Evolutionary conservation across 345 rosid species (phyloP), one percentile per base, ranked within the genome.

Genomic region (Raphanus raphanistrum): DNA sequence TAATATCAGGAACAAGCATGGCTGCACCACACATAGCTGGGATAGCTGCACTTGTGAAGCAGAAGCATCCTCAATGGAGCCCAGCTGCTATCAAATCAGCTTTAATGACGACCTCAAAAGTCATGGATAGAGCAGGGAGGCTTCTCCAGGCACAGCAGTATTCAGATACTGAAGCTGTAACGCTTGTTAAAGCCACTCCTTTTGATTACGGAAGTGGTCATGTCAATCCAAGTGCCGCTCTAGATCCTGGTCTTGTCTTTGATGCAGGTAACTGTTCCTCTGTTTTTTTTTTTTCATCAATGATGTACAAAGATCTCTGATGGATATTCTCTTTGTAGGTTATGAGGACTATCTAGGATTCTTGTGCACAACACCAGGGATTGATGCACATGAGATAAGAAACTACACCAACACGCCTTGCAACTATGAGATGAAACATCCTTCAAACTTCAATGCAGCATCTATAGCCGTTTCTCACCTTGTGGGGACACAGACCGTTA

Each of bases 21-120:
- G 98, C 99, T 72, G 98, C 99, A 32, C 99, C 99, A 2, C 99
- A 96, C 82, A 96, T 96, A 75, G 96, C 98, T 0, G 99, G 99
- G 45, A 87, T 96, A 80, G 99, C 98, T 77, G 99, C 99, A 27
- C 97, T 96, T 65, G 83, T 96, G 76, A 96, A 96, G 90, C 99
- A 93, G 86, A 89, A 89, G 82, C 89, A 93, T 81, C 98, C 92
- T 75, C 85, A 74, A 68, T 96, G 99, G 99, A 93, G 98, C 63
- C 99, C 99, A 66, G 96, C 99, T 59, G 96, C 96, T 45, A 91
- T 95, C 60, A 95, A 95, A 84, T 95, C 99, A 64, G 93, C 99
- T 64, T 81, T 96, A 85, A 87, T 93, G 99, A 96, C 98, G 16
- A 96, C 99, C 45, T 83, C 99, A 71, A 83, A 94, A 45, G 89